Evolutionary conservation across 2,329 filamentous ascomycete species (phyloP).

Genomic region (Exophiala sp.): DNA sequence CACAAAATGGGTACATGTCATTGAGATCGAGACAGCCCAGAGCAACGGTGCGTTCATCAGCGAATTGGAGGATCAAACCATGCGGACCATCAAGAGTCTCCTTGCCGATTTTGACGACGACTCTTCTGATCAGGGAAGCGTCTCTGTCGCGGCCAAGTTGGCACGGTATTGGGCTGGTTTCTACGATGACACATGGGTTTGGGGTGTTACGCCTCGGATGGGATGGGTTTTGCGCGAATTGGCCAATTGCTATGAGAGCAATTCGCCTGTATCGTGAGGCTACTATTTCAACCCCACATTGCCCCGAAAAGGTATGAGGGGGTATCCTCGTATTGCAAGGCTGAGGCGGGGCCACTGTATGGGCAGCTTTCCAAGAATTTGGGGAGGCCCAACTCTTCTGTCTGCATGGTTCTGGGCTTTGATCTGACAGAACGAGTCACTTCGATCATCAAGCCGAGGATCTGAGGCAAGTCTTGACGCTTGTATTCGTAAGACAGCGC

Average conservation of each 20-base stretch:
- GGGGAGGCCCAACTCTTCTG: no score
- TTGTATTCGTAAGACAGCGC: no score
- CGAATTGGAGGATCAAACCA: conserved; percentile 28
- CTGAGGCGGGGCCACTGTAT: no score
- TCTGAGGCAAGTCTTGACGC: no score
- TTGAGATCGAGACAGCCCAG: conserved; percentile 27
- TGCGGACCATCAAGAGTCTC: conserved; percentile 28
- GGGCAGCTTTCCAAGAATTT: no score
- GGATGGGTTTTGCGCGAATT: conserved; percentile 25
- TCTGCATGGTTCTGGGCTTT: no score
- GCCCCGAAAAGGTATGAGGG: no score
- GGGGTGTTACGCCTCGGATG: conserved; percentile 29
- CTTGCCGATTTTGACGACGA: conserved; percentile 30
- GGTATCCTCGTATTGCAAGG: no score
- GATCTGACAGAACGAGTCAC: no score
- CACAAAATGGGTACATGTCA: conserved; percentile 34
- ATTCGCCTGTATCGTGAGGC: conserved; percentile 1
- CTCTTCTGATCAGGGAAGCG: conserved; percentile 11
- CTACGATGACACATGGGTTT: conserved; percentile 33
- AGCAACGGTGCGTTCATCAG: conserved; percentile 15
- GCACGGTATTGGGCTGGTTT: conserved; percentile 31
- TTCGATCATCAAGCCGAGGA: no score
- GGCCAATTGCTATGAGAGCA: conserved; percentile 24
- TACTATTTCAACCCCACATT: no score
- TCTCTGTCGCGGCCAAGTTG: conserved; percentile 30